Base-by-base conservation (phyloP, 2,329 filamentous ascomycete genomes). In the Periconia digitata region DNA sequence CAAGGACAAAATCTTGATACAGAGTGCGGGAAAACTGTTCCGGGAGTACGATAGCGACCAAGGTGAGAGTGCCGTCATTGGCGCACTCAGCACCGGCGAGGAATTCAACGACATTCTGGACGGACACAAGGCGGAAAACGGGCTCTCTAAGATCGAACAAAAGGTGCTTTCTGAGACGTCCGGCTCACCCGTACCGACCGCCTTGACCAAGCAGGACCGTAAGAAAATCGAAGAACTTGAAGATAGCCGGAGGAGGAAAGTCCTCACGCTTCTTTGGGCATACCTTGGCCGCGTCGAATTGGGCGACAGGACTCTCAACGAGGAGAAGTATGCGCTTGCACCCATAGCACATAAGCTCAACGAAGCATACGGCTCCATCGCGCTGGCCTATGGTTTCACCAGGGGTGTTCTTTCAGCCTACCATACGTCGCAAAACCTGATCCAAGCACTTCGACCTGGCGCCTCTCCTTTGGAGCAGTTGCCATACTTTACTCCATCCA, bases 1-100 rank as follows among this genome's bases (percentile, higher is more conserved):
- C 32, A 95, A 92, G 75, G 95, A 99, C 73, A 90, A 90, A 60
- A 88, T 97, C 21, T 79, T 96, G 46, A 87, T 96, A 69, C 90
- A 94, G 68, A 96, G 89, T 72, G 92, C 95, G 60, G 95, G 95
- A 72, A 92, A 90, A 58, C 82, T 99, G 49, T 97, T 99, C 81
- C 87, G 86, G 61, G 90, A 96, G 66, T 99, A 95, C 74, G 85
- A 89, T 56, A 92, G 96, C 46, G 83, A 85, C 54, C 87, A 94
- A 55, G 85, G 90, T 54, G 86, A 90, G 62, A 87, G 87, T 37
- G 90, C 85, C 49, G 85, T 96, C 47, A 78, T 97, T 50, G 81
- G 83, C 39, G 89, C 90, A 40, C 78, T 97, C 47, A 96, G 90
- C 73, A 84, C 83, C 21, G 94, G 92, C 52, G 86, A 90, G 61